phyloP scores from a whole-genome alignment of 2,329 filamentous ascomycete species.

The Botryosphaeria dothidea region DNA sequence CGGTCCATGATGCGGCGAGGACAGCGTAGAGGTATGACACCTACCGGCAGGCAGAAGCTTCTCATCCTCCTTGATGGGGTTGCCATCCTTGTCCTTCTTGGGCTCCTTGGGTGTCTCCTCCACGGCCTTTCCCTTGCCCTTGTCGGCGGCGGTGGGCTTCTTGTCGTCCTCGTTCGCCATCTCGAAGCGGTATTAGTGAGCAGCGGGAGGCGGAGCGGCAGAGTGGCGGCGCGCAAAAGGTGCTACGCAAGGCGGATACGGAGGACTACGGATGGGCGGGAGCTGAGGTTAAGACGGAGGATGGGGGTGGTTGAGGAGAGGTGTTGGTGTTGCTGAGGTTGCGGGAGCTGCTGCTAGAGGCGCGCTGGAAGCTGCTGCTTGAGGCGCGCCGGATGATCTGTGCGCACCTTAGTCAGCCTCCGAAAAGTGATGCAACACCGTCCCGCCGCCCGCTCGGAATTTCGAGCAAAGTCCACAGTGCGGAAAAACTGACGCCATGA shows the following conservation, averaged over 20 bases:
- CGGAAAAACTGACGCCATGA: constrained; percentile 62
- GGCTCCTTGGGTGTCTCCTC: constrained; percentile 61
- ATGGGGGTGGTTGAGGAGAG: constrained; percentile 18
- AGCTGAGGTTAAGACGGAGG: constrained; percentile 9
- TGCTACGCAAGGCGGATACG: background rate
- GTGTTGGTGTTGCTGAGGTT: constrained; percentile 17
- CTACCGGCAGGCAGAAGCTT: constrained; percentile 65
- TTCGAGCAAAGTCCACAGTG: background rate
- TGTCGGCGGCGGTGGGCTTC: constrained; percentile 80
- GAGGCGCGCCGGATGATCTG: constrained; percentile 21
- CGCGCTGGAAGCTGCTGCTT: constrained; percentile 20
- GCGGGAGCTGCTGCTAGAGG: constrained; percentile 18
- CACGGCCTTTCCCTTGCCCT: constrained; percentile 92
- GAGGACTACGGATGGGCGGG: background rate
- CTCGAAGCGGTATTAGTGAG: constrained; percentile 22
- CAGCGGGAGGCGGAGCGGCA: constrained; percentile 30
- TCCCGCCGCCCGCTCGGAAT: background rate
- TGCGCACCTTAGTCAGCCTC: constrained; percentile 2
- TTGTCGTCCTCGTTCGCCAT: constrained; percentile 93
- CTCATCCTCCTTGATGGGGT: constrained; percentile 72
- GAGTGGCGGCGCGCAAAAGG: constrained; percentile 18
- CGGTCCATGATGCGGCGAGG: background rate
- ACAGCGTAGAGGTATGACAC: constrained; percentile 26
- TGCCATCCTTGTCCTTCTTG: constrained; percentile 69
- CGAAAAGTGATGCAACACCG: constrained; percentile 16